Evolutionary conservation across 2,329 filamentous ascomycete species (phyloP), one percentile per base, ranked within the genome.

Genomic region (Cordyceps militaris): DNA sequence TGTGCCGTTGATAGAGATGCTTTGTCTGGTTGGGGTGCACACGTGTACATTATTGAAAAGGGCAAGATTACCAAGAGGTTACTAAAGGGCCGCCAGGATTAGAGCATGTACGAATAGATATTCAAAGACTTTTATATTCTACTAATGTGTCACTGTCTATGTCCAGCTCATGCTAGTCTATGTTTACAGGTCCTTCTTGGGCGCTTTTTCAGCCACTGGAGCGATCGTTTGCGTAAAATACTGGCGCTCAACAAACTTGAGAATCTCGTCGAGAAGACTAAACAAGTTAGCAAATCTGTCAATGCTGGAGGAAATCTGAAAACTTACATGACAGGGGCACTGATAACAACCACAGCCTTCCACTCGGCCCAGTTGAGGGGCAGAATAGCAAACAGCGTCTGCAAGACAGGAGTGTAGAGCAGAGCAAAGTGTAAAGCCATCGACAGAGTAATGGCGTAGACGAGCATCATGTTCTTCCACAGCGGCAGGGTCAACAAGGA

Each of bases 31-130:
- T 97, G 94, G 94, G 94, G 94, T 71, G 94, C 94, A 40, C 91
- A 99, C 71, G 94, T 99, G 66, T 99, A 97, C 79, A 96, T 99
- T 70, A 96, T 99, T 74, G 94, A 97, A 81, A 99, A 99, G 84
- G 92, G 96, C 79, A 97, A 97, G 88, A 90, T 99, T 63, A 97
- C 94, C 69, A 97, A 97, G 87, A 84, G 94, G 73, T 85, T 99
- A 85, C 80, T 99, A 74, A 97, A 97, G 85, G 92, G 92, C 71
- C 86, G 92, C 79, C 93, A 97, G 79, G 93, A 97, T 74, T 92
- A 90, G 63, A 65, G 23, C 48, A 46, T 48, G 53, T 55, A 47
- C 52, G 57, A 56, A 60, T 57, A 58, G 56, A 61, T 57, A 56
- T 49, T 54, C 49, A 58, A 54, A 55, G 34, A 58, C 53, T 56